Percentiles rank a stretch among this genome's conserved stretches.
Conservation (phyloP, 2,329 filamentous ascomycete species). For the Pseudogymnoascus verrucosus region DNA sequence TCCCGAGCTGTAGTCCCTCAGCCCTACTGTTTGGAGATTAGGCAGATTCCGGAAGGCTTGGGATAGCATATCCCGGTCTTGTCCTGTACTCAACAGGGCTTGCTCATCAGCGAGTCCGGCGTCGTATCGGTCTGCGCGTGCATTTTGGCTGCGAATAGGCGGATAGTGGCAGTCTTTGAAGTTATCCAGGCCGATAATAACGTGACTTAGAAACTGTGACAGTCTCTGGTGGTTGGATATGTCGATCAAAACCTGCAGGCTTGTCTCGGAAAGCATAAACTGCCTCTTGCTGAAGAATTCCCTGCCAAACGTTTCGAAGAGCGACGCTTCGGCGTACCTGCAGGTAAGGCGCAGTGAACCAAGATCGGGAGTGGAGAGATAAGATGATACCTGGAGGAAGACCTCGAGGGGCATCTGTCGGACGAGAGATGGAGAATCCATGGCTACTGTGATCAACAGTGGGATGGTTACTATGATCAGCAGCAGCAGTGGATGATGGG, state of each 20-base stretch:
- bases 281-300: slow-evolving; percentile 61
- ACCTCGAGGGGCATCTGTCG: slow-evolving; percentile 32
- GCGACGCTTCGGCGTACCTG: slow-evolving; percentile 43
- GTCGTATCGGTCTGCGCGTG: neutral
- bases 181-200: slow-evolving; percentile 39
- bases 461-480: neutral
- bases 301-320: slow-evolving; percentile 47
- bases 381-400: slow-evolving; percentile 44
- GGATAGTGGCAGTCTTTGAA: neutral
- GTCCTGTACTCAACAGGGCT: slow-evolving; percentile 34
- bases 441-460: neutral
- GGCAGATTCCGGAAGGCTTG: slow-evolving; percentile 47
- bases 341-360: slow-evolving; percentile 47
- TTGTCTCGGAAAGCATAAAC: slow-evolving; percentile 53
- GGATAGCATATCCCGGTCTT: slow-evolving; percentile 44
- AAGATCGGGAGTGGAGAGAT: slow-evolving; percentile 48
- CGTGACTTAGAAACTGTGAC: slow-evolving; percentile 34
- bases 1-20: slow-evolving; percentile 49
- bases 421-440: slow-evolving; percentile 11
- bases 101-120: slow-evolving; percentile 20
- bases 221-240: slow-evolving; percentile 32
- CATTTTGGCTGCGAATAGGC: neutral
- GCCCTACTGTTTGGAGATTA: slow-evolving; percentile 46
- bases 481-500: neutral
- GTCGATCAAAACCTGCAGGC: slow-evolving; percentile 37